phyloP scores from a whole-genome alignment of 2,329 filamentous ascomycete species.

The Berkeleyomyces rouxiae region DNA sequence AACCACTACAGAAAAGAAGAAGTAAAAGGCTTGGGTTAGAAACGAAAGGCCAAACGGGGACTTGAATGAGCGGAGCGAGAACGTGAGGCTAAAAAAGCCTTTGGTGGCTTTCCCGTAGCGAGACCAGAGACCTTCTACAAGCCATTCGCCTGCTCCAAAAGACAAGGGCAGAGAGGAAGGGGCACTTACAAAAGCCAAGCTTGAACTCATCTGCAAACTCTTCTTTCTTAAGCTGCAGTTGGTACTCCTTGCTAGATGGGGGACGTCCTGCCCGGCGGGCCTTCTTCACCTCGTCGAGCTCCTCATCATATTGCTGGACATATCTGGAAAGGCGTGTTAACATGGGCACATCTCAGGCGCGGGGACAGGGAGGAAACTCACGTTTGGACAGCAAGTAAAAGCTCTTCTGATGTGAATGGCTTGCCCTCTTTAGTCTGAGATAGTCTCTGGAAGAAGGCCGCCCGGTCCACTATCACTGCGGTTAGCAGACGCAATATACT shows the following conservation, averaged over 20 bases:
- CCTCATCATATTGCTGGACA: constrained; percentile 53
- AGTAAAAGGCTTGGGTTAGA: not conserved
- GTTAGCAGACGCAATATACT: not conserved
- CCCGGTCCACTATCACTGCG: constrained; percentile 21
- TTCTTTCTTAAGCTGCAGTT: constrained; percentile 54
- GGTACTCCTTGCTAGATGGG: constrained; percentile 57
- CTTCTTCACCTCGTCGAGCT: constrained; percentile 48
- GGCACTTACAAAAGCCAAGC: constrained; percentile 57
- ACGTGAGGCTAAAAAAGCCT: not conserved
- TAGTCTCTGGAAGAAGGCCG: constrained; percentile 51
- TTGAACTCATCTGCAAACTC: constrained; percentile 64
- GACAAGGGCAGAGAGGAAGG: not conserved
- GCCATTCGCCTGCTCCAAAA: not conserved
- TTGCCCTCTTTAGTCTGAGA: constrained; percentile 22
- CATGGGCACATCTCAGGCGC: not conserved
- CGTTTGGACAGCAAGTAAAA: constrained; percentile 46
- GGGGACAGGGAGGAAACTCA: constrained; percentile 23
- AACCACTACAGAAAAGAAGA: constrained; percentile 32
- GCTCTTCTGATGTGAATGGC: constrained; percentile 35
- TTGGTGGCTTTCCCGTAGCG: not conserved
- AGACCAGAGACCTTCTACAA: not conserved
- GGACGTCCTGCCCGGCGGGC: constrained; percentile 64
- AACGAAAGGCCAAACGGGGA: not conserved
- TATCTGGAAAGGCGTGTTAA: constrained; percentile 29
- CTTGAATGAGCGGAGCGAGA: not conserved